Evolutionary conservation across 192 early-diverging fungal species (phyloP).

Genomic region (Oehlia diaphana): DNA sequence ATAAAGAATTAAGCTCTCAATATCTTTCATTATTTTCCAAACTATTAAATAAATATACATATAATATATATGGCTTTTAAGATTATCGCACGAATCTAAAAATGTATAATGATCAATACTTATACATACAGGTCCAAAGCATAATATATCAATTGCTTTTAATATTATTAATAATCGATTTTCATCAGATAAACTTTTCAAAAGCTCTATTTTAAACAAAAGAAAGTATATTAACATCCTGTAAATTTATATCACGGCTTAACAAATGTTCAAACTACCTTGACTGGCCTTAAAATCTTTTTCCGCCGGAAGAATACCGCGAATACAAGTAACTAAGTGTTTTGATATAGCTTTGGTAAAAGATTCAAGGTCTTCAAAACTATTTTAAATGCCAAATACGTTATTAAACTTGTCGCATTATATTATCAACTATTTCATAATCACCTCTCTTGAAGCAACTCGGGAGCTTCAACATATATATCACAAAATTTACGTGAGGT

Average conservation of each 20-base stretch:
- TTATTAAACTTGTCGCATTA: neutral
- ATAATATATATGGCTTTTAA: neutral
- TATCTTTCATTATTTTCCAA: constrained; percentile 28
- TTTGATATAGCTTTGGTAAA: constrained; percentile 34
- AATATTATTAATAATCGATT: constrained; percentile 40
- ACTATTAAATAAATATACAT: constrained; percentile 29
- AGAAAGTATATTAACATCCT: neutral
- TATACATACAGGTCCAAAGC: constrained; percentile 50
- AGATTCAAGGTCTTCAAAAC: constrained; percentile 30
- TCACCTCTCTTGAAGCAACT: constrained; percentile 20
- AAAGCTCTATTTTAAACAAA: constrained; percentile 32
- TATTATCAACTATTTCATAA: neutral
- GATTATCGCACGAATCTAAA: neutral
- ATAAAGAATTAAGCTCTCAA: neutral
- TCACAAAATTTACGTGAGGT: constrained; percentile 36
- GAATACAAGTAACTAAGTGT: constrained; percentile 11
- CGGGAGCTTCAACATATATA: constrained; percentile 29
- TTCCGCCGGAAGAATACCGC: neutral
- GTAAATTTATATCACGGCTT: neutral
- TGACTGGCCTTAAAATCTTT: constrained; percentile 33
- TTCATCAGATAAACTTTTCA: constrained; percentile 38
- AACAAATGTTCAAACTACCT: constrained; percentile 26
- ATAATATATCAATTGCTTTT: constrained; percentile 45
- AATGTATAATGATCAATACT: neutral
- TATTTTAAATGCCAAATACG: neutral